Evolutionary conservation across 352 stramenopile genomes (phyloP).

Genomic region (Globisporangium solare): DNA sequence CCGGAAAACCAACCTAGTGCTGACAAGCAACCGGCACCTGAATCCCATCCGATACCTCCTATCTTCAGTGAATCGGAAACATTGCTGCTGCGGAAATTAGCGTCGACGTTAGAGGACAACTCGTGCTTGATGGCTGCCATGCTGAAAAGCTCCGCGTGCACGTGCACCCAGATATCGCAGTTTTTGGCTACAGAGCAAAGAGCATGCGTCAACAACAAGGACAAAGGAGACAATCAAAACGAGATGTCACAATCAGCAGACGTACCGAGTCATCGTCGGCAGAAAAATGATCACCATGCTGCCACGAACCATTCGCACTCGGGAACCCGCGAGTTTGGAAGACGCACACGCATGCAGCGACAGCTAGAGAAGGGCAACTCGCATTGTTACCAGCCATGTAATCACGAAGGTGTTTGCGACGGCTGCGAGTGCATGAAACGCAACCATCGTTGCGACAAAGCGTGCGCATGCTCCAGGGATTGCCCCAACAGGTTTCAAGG

Average conservation of each 20-base stretch:
- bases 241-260: constrained; percentile 1
- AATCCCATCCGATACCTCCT: not conserved
- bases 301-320: constrained; percentile 5
- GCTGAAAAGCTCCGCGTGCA: constrained; percentile 27
- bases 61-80: constrained; percentile 26
- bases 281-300: constrained; percentile 16
- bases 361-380: constrained; percentile 44
- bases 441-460: constrained; percentile 50
- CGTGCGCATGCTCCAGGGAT: constrained; percentile 54
- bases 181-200: constrained; percentile 22
- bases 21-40: not conserved
- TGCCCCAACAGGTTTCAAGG: constrained; percentile 65
- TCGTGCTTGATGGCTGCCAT: constrained; percentile 40
- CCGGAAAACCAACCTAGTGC: not conserved
- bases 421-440: constrained; percentile 52
- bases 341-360: constrained; percentile 33
- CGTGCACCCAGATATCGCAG: constrained; percentile 24
- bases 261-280: constrained; percentile 13
- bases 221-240: constrained; percentile 2
- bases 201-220: not conserved
- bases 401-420: constrained; percentile 50
- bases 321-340: constrained; percentile 15
- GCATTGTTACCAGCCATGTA: constrained; percentile 55
- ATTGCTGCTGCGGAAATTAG: constrained; percentile 51
- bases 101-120: constrained; percentile 31